Evolutionary conservation across 176 grass and related monocot genomes (phyloP).

Genomic region (Pontederia crassipes): DNA sequence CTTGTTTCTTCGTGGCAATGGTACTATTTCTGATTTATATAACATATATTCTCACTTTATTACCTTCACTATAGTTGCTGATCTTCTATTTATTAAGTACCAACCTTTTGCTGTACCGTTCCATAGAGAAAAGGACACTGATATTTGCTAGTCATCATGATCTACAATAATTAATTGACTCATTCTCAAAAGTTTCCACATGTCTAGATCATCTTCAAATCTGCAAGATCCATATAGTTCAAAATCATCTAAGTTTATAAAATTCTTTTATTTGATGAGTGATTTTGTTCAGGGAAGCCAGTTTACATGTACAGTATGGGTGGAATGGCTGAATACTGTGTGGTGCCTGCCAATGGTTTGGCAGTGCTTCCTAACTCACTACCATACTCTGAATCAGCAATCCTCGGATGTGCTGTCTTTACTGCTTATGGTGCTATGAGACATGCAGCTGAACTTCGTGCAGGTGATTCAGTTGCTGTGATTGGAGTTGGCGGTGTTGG

Average conservation of each 20-base stretch:
- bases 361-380: slow-evolving; percentile 63
- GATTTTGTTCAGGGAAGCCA: slow-evolving; percentile 53
- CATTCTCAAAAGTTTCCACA: no score
- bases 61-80: not conserved
- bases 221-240: no score
- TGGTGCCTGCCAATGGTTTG: slow-evolving; percentile 81
- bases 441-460: slow-evolving; percentile 82
- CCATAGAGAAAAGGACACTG: not conserved
- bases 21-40: slow-evolving; percentile 25
- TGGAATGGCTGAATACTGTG: slow-evolving; percentile 87
- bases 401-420: slow-evolving; percentile 91
- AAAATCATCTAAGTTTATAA: not conserved
- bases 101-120: not conserved
- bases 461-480: slow-evolving; percentile 89
- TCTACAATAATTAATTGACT: no score
- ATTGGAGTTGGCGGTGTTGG: slow-evolving; percentile 97
- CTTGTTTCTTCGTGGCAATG: slow-evolving; percentile 62
- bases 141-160: not conserved
- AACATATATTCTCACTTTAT: not conserved
- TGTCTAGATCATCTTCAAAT: no score
- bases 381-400: slow-evolving; percentile 84
- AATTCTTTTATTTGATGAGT: slow-evolving; percentile 15
- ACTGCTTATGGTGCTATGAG: slow-evolving; percentile 93
- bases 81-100: not conserved
- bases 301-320: slow-evolving; percentile 99